A percentile compares a stretch with the other conserved stretches of the same genome.
Conservation (phyloP, 2,329 filamentous ascomycete genomes). For the Teratosphaeria gauchensis region DNA sequence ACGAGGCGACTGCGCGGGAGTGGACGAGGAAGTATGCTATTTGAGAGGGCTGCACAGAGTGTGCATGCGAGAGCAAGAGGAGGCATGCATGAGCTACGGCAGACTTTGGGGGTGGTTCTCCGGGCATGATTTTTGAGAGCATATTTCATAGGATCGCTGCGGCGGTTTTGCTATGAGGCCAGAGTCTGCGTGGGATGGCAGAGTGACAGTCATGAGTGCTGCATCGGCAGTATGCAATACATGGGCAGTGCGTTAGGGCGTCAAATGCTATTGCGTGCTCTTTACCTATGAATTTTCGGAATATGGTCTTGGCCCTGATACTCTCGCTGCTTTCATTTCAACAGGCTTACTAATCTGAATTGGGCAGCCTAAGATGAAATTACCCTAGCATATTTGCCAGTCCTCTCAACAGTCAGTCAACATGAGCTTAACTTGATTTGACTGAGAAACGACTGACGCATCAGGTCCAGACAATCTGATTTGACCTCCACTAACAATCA, state of each 20-base stretch:
- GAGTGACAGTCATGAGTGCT: slow-evolving; percentile 1
- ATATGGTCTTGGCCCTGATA: background rate
- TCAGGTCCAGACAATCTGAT: too few relatives aligned
- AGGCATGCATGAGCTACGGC: background rate
- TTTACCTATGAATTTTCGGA: background rate
- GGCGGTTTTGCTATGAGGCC: background rate
- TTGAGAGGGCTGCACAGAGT: slow-evolving; percentile 31
- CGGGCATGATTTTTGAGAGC: background rate
- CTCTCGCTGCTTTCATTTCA: background rate
- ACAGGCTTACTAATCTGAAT: background rate
- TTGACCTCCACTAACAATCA: too few relatives aligned
- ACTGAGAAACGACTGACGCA: too few relatives aligned
- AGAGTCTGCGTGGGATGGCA: background rate
- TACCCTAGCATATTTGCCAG: background rate
- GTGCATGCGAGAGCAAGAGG: background rate
- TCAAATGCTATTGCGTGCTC: background rate
- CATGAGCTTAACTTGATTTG: too few relatives aligned
- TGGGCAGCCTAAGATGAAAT: background rate
- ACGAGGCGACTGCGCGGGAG: slow-evolving; percentile 92
- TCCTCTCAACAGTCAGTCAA: background rate
- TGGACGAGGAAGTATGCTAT: slow-evolving; percentile 99
- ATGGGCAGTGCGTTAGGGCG: slow-evolving; percentile 1
- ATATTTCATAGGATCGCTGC: background rate
- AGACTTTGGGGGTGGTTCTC: background rate
- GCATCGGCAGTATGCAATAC: slow-evolving; percentile 2